phyloP scores from a whole-genome alignment of 345 rosid species.

The Hibiscus trionum region DNA sequence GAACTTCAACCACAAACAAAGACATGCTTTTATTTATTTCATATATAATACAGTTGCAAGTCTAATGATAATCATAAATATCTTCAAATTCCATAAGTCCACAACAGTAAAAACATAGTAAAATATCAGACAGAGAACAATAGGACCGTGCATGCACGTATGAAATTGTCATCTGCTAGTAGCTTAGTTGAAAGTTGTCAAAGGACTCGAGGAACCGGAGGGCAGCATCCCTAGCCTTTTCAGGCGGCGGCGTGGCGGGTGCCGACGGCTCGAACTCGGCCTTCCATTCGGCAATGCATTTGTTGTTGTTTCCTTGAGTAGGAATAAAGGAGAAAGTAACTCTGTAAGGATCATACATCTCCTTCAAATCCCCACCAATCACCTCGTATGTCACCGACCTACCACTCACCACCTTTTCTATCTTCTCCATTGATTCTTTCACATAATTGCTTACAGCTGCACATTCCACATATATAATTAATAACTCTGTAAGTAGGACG shows the following conservation, averaged over 20 bases:
- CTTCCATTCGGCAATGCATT: slow-evolving; percentile 33
- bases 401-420: slow-evolving; percentile 29
- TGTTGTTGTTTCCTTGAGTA: slow-evolving; percentile 14
- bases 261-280: slow-evolving; percentile 23
- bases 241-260: slow-evolving; percentile 30
- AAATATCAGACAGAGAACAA: background rate
- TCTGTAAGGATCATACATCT: slow-evolving; percentile 32
- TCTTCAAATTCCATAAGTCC: too few relatives aligned
- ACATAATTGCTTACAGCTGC: slow-evolving; percentile 29
- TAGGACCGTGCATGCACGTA: background rate
- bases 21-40: too few relatives aligned
- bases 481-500: too few relatives aligned
- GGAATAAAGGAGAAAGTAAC: slow-evolving; percentile 32
- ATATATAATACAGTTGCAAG: too few relatives aligned
- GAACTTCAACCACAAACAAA: too few relatives aligned
- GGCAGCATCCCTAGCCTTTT: slow-evolving; percentile 33
- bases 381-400: slow-evolving; percentile 30
- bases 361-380: slow-evolving; percentile 25
- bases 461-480: background rate
- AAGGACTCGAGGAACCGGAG: slow-evolving; percentile 33
- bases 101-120: background rate
- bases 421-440: slow-evolving; percentile 35
- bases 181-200: slow-evolving; percentile 17
- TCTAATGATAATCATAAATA: too few relatives aligned
- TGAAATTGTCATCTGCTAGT: background rate